Conservation (phyloP, 2,329 filamentous ascomycete species). For the Cladorrhinum sp. region DNA sequence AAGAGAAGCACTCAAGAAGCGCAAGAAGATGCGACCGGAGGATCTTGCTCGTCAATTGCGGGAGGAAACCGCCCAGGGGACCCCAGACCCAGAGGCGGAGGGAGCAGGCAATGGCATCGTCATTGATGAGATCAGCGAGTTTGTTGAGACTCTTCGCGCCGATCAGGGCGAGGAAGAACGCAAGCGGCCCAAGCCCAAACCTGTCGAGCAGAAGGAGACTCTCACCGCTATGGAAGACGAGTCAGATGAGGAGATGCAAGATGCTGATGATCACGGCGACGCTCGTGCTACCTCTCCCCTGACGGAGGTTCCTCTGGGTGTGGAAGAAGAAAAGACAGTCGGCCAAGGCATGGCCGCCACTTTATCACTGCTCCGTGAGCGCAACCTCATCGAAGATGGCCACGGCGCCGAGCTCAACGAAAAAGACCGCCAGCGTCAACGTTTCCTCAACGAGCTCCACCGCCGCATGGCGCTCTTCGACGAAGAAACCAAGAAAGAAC, state of each 20-base stretch:
- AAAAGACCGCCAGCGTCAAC: slow-evolving; percentile 66
- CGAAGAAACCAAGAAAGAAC: slow-evolving; percentile 71
- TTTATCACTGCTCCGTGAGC: slow-evolving; percentile 77
- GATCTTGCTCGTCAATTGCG: slow-evolving; percentile 81
- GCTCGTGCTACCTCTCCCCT: slow-evolving; percentile 33
- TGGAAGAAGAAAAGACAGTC: slow-evolving; percentile 82
- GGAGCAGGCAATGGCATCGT: slow-evolving; percentile 59
- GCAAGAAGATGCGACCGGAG: slow-evolving; percentile 81
- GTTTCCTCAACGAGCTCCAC: slow-evolving; percentile 76
- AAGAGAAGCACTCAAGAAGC: slow-evolving; percentile 81
- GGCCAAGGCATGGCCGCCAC: slow-evolving; percentile 77
- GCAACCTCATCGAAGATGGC: slow-evolving; percentile 70
- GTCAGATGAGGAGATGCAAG: slow-evolving; percentile 48
- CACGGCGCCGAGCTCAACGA: slow-evolving; percentile 63
- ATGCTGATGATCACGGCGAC: slow-evolving; percentile 48
- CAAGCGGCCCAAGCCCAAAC: slow-evolving; percentile 46
- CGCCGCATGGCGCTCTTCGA: slow-evolving; percentile 74
- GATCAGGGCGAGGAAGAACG: slow-evolving; percentile 53
- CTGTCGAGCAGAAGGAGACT: slow-evolving; percentile 35
- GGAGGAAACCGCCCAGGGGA: slow-evolving; percentile 49
- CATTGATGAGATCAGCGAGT: slow-evolving; percentile 95
- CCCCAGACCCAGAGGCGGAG: slow-evolving; percentile 45
- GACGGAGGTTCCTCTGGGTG: slow-evolving; percentile 59
- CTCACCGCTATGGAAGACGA: slow-evolving; percentile 46
- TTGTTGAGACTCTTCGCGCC: slow-evolving; percentile 80